Conservation (phyloP, 495 filamentous ascomycete species). For the Penicillium egyptiacum region DNA sequence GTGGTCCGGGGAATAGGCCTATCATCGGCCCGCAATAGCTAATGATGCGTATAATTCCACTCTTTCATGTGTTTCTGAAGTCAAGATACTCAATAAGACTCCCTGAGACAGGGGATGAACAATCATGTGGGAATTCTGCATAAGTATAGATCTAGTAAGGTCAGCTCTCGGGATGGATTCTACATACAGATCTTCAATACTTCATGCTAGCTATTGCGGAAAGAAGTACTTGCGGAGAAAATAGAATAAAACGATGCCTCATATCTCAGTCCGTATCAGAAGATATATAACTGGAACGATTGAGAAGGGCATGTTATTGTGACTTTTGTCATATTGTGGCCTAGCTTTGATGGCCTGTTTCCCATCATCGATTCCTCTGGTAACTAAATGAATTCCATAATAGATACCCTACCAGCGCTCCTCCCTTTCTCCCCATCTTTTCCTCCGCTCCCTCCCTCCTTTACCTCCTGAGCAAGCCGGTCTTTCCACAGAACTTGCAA, state of each 20-base stretch:
- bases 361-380: neutral
- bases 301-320: neutral
- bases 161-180: neutral
- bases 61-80: neutral
- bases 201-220: too few relatives aligned
- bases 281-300: neutral
- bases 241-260: neutral
- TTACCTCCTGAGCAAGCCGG: neutral
- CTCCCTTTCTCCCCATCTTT: neutral
- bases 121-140: neutral
- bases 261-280: neutral
- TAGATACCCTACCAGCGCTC: neutral
- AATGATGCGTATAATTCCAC: neutral
- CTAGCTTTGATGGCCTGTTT: neutral
- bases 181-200: neutral
- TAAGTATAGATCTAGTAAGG: neutral
- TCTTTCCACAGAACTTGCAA: neutral
- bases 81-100: neutral
- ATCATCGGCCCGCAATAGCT: conserved; percentile 11
- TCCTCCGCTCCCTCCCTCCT: neutral
- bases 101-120: neutral
- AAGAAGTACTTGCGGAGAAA: neutral
- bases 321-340: neutral
- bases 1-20: neutral
- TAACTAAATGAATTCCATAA: neutral